Evolutionary conservation across 257 asterid genomes (phyloP).

Genomic region (Jacaranda mimosifolia): DNA sequence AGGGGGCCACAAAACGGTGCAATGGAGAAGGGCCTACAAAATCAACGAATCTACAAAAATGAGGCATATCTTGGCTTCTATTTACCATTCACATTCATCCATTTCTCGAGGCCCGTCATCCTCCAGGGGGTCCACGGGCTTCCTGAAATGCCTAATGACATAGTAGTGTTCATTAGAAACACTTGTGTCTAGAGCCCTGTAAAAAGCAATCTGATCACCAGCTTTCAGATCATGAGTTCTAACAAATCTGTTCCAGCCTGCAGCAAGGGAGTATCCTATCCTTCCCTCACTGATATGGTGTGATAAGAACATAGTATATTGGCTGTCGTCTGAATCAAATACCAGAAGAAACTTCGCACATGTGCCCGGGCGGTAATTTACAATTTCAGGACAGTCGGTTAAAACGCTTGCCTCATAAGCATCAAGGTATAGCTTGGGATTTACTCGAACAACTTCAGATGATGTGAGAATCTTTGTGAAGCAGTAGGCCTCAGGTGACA

Average conservation of each 20-base stretch:
- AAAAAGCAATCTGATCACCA: conserved; percentile 2
- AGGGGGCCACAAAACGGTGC: too few relatives aligned
- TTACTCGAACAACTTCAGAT: neutral
- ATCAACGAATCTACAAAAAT: too few relatives aligned
- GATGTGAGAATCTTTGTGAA: neutral
- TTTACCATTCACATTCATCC: too few relatives aligned
- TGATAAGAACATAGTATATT: neutral
- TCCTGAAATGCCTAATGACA: conserved; percentile 9
- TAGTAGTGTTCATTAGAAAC: neutral
- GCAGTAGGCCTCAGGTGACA: neutral
- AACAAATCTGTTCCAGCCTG: neutral
- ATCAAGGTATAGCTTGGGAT: conserved; percentile 16
- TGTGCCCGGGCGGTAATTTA: neutral
- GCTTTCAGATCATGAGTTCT: neutral
- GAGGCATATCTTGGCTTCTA: too few relatives aligned
- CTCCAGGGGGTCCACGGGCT: neutral
- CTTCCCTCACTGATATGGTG: neutral
- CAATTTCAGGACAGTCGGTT: neutral
- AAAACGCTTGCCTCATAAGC: conserved; percentile 1
- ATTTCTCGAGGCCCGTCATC: too few relatives aligned
- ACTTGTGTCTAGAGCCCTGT: neutral
- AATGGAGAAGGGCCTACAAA: too few relatives aligned
- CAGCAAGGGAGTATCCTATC: neutral
- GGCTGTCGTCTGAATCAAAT: neutral
- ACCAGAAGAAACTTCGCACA: neutral